Evolutionary conservation across 208 protist species (phyloP), one percentile per base, ranked within the genome.

Genomic region (Leishmania amazonensis): DNA sequence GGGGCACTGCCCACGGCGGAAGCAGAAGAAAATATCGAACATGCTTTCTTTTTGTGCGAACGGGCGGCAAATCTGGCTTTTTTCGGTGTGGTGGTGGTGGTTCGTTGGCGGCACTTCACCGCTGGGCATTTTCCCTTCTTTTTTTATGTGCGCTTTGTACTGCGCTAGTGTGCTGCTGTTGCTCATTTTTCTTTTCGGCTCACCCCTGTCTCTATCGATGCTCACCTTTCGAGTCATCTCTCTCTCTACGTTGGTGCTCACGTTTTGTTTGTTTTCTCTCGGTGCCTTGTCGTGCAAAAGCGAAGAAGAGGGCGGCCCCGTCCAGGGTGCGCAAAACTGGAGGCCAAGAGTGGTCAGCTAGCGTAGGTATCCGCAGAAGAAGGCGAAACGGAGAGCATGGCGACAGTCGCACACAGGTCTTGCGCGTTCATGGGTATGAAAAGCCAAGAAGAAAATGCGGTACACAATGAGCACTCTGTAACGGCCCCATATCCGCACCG

Each of bases 111-210:
- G 57, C 57, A 24, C 57, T 8, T 11, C n/a, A 7, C 64, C 0
- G 45, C 7, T 7, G 45, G 45, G 0, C 45, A 47, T 9, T 70
- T 21, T 11, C 64, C 38, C 4, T 42, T 70, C 21, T 0, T 0
- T 70, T 45, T 70, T n/a, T 45, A 45, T n/a, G 24, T 11, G 24
- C 45, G 40, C 19, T 73, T 28, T 73, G 17, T 73, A 40, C 13
- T 40, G 28, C 58, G 8, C 62, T 67, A 40, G 8, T 21, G 71
- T n/a, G n/a, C 3, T 76, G 24, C 15, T 21, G 35, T 67, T 60
- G 57, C 11, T 79, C 85, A 15, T 81, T 81, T 75, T 42, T 82
- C 58, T 80, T n/a, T 77, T 83, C 4, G 45, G 11, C 15, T 31
- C 62, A 31, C 31, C 83, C 60, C 49, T 35, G 9, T 76, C 35